Conservation (phyloP, 306 rosid genomes). For the Cyamopsis tetragonoloba region DNA sequence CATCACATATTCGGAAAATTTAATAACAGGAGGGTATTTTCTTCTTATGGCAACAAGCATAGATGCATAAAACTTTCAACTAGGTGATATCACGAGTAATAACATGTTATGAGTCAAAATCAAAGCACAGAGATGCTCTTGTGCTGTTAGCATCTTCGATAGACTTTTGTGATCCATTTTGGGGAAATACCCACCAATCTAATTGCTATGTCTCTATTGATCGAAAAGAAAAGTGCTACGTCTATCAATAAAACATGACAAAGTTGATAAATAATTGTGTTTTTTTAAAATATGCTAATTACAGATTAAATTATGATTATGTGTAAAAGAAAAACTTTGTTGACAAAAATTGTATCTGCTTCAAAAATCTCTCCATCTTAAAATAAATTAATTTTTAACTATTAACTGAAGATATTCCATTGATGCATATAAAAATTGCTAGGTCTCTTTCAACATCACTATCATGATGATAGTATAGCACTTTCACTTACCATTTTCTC, state of each 20-base stretch:
- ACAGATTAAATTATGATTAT: too few species aligned
- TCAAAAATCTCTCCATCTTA: too few species aligned
- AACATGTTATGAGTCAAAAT: neutral
- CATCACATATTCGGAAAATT: conserved; percentile 1
- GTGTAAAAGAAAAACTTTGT: too few species aligned
- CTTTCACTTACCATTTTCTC: neutral
- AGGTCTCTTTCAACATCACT: conserved; percentile 7
- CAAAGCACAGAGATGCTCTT: neutral
- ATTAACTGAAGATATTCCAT: too few species aligned
- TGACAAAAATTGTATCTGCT: too few species aligned
- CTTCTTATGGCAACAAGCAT: neutral
- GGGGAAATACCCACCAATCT: neutral
- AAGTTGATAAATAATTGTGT: too few species aligned
- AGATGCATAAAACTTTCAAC: neutral
- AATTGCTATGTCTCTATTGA: too few species aligned
- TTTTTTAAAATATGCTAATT: too few species aligned
- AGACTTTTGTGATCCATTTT: neutral
- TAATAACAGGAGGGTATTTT: neutral
- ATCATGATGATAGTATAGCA: neutral
- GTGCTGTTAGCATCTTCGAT: neutral
- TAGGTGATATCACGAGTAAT: neutral
- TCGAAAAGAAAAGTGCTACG: too few species aligned
- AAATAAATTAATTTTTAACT: too few species aligned
- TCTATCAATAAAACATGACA: too few species aligned
- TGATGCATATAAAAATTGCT: too few species aligned